Base-by-base conservation (phyloP, 2,329 filamentous ascomycete species). In the Trichoderma breve region DNA sequence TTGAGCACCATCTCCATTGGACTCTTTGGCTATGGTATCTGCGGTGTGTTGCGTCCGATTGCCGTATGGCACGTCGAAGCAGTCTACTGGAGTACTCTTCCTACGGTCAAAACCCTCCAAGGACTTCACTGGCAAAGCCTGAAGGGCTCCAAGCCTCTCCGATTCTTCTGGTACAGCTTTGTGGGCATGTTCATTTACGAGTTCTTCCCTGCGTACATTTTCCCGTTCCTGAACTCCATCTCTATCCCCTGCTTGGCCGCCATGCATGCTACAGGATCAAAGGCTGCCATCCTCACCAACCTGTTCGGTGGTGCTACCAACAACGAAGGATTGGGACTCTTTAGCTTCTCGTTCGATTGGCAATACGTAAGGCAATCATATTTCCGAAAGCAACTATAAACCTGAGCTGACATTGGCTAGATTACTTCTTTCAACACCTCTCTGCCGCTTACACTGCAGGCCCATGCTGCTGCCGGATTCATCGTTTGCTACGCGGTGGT, bases 21-120 rank as follows among this genome's bases (percentile, higher is more conserved):
- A 0, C 76, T 89, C 2, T 88, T 88, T 68, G 87, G 87, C 1
- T 89, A 88, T 53, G 87, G 86, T 2, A 77, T 89, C 3, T 84
- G 83, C 57, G 87, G 87, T 8, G 60, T 89, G 3, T 77, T 89
- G 75, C 85, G 87, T 0, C 86, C 87, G 0, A 82, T 89, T 47
- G 82, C 83, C 2, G 86, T 89, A 12, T 89, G 85, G 82, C 86
- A 87, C 66, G 84, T 86, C 6, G 86, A 89, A 15, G 83, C 86
- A 2, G 87, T 89, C 3, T 89, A 87, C 78, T 89, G 87, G 87
- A 80, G 81, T 43, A 86, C 81, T 6, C 76, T 88, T 4, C 87
- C 87, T 0, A 85, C 83, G 0, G 85, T 88, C 66, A 88, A 87
- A 74, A 84, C 83, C 0, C 83, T 88, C 8, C 86, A 88, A 73